Evolutionary conservation across 2,329 filamentous ascomycete genomes (phyloP), one percentile per base, ranked within the genome.

Genomic region (Colletotrichum incanum): DNA sequence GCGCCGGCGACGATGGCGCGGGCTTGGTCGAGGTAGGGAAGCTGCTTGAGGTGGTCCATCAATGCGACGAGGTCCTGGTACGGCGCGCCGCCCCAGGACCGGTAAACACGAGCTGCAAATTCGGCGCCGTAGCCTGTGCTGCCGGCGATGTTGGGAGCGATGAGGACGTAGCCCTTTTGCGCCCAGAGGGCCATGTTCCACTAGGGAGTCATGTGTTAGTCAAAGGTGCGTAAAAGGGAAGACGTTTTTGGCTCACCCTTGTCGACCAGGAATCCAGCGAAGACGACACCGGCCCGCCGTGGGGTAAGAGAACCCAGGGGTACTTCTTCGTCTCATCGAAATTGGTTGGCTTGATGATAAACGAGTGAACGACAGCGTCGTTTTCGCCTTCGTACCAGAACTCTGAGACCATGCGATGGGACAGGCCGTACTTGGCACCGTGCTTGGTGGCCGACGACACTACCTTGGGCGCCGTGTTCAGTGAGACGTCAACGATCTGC

Each of bases 61-160:
- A 89, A 86, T 52, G 84, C 86, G 37, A 86, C 84, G 2, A 92
- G 80, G 73, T 92, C 90, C 41, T 86, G 80, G 67, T 89, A 90
- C 0, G 89, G 86, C 5, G 81, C 78, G 2, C 87, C 87, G 37
- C 87, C 89, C 87, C 88, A 91, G 66, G 83, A 80, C 26, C 84
- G 83, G 23, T 84, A 81, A 60, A 90, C 85, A 80, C 81, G 76
- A 49, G 78, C 74, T 2, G 77, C 72, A 45, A 84, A 82, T 0
- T 81, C 80, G 11, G 78, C 81, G 1, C 89, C 90, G 70, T 89
- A 92, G 0, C 89, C 88, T 2, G 84, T 85, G 67, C 87, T 90
- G 26, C 89, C 90, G 0, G 88, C 88, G 2, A 89, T 86, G 74
- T 91, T 91, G 4, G 90, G 90, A 7, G 85, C 81, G n/a, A 91